These are phyloP conservation scores for Tetraselmis striata DNA, from an alignment of 139 green algal genomes.

Conservation along the genomic window DNA sequence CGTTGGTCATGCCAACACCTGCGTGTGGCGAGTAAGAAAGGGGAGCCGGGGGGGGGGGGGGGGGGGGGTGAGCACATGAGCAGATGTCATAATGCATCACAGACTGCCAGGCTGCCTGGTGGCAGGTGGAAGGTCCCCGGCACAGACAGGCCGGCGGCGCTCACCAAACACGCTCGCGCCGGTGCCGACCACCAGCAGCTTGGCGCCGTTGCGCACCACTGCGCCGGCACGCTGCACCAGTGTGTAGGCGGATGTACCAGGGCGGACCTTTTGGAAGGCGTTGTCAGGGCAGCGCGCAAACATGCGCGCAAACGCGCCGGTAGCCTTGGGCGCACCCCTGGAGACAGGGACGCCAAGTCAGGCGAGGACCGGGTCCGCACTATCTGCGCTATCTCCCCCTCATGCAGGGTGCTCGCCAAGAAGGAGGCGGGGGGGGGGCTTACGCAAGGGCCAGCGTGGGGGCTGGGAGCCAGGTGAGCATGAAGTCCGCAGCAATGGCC, in stretches of 20 bases:
- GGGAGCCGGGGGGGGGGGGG: no score
- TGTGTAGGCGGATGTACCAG: slow-evolving; percentile 56
- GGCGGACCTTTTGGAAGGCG: slow-evolving; percentile 84
- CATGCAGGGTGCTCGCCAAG: no score
- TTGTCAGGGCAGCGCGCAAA: slow-evolving; percentile 90
- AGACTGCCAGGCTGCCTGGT: no score
- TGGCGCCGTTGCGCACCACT: slow-evolving; percentile 78
- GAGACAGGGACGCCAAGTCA: background rate
- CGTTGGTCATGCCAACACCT: slow-evolving; percentile 88
- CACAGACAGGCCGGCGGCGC: no score
- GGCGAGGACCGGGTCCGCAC: no score
- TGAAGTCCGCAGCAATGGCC: slow-evolving; percentile 97
- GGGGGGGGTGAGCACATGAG: no score
- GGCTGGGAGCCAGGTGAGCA: slow-evolving; percentile 96
- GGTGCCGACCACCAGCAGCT: slow-evolving; percentile 85
- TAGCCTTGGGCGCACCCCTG: slow-evolving; percentile 4
- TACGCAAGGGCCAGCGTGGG: slow-evolving; percentile 66
- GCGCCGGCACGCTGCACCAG: slow-evolving; percentile 68
- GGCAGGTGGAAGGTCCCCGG: no score
- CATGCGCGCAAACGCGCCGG: slow-evolving; percentile 20
- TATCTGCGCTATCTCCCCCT: no score
- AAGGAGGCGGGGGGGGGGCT: background rate
- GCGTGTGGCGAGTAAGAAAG: no score
- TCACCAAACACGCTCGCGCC: slow-evolving; percentile 56
- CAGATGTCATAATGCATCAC: no score